Evolutionary conservation across 306 rosid species (phyloP), one percentile per base, ranked within the genome.

Genomic region (Quercus alba): DNA sequence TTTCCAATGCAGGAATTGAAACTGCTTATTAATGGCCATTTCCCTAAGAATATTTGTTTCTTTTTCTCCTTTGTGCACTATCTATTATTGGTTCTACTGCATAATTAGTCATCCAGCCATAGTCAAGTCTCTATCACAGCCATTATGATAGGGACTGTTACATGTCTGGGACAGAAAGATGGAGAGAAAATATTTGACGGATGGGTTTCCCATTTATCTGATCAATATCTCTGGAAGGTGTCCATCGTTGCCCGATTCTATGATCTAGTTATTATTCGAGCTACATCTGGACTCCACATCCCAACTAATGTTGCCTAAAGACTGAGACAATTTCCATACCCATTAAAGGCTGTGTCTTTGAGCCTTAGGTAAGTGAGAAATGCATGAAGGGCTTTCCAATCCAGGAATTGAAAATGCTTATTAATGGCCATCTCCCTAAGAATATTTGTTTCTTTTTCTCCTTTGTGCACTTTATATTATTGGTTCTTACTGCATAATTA

Each of bases 201-300:
- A 19, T 67, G 72, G 72, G 72, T 33, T 67, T 67, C 72, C 26
- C 72, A 17, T 33, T 67, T 18, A 67, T 30, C 52, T 18, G 72
- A 67, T 33, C 18, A 35, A 67, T 2, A 67, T 67, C 72, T 67
- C 7, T 67, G 9, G 72, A 67, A 33, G 72, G 72, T 3, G 72
- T 67, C 51, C 51, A 33, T 67, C 52, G 7, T 67, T 67, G 72
- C 72, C 72, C 15, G 52, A 21, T 6, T 33, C 1, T 67, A 33
- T 67, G 3, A 17, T 33, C 20, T 31, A 18, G n/a, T 35, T 5
- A 18, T 33, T 18, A 7, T 67, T 21, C 15, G 72, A 67, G 72
- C 72, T 67, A 67, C 72, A 67, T 67, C 72, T 67, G 72, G 72
- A 67, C 26, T 67, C 51, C 51, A 33, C 72, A 67, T 6, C 6